A percentile compares a stretch with the other conserved stretches of the same genome.
These are phyloP conservation scores for Blakeslea trispora DNA, from an alignment of 371 early-diverging fungal genomes.

Conservation along the genomic window DNA sequence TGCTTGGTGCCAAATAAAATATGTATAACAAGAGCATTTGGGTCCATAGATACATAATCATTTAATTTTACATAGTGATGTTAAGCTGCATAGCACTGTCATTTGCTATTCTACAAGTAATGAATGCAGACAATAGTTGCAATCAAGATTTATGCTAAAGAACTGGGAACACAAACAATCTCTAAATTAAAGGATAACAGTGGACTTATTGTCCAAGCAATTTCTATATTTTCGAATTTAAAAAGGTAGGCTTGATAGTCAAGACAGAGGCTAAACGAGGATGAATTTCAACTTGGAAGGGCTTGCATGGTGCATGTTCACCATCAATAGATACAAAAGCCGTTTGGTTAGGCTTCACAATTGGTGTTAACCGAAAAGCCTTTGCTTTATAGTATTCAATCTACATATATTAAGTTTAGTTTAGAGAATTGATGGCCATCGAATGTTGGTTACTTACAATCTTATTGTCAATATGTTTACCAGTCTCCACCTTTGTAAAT, in stretches of 20 bases:
- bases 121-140: no score
- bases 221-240: no score
- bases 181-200: no score
- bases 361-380: conserved; percentile 59
- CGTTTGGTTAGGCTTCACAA: conserved; percentile 33
- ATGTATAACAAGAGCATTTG: no score
- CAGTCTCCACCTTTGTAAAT: conserved; percentile 55
- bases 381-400: conserved; percentile 65
- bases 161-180: no score
- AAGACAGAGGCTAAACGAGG: conserved; percentile 52
- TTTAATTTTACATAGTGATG: no score
- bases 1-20: no score
- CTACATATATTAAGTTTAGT: conserved; percentile 24
- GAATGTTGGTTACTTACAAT: conserved; percentile 37
- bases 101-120: no score
- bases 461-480: conserved; percentile 50
- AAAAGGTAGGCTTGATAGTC: conserved; percentile 40
- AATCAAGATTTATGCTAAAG: no score
- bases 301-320: conserved; percentile 58
- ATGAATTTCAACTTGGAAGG: conserved; percentile 66
- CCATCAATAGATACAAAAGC: conserved; percentile 66
- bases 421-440: not conserved
- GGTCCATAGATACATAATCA: no score
- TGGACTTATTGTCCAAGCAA: no score
- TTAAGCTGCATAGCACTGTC: no score